A percentile compares a stretch with the other conserved stretches of the same genome.
These are phyloP conservation scores for Cokeromyces recurvatus DNA, from an alignment of 371 early-diverging fungal genomes.

Conservation along the genomic window DNA sequence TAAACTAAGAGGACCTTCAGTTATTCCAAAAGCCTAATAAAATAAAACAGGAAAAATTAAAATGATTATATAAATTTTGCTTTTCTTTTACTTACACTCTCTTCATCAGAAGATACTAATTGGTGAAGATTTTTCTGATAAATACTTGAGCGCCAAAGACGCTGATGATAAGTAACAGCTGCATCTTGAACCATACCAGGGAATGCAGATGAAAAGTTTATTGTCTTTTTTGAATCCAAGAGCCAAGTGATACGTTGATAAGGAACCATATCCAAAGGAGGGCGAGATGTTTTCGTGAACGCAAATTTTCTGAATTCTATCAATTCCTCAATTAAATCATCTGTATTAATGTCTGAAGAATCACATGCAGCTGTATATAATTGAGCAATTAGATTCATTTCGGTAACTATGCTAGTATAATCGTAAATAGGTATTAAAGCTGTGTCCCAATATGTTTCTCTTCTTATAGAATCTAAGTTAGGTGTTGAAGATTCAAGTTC, in stretches of 20 bases:
- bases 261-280: slow-evolving; percentile 62
- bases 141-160: slow-evolving; percentile 39
- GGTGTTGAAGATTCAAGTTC: slow-evolving; percentile 15
- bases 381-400: slow-evolving; percentile 50
- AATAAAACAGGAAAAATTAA: not conserved
- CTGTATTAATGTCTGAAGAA: not conserved
- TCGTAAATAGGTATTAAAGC: slow-evolving; percentile 51
- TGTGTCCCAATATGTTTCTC: slow-evolving; percentile 33
- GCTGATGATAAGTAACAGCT: slow-evolving; percentile 29
- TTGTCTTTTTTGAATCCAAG: slow-evolving; percentile 36
- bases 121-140: slow-evolving; percentile 25
- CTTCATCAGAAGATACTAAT: slow-evolving; percentile 16
- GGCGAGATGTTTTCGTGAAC: slow-evolving; percentile 53
- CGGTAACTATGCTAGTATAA: slow-evolving; percentile 45
- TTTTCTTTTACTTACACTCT: slow-evolving; percentile 14
- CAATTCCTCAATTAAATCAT: slow-evolving; percentile 11
- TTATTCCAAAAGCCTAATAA: slow-evolving; percentile 25
- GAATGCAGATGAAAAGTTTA: slow-evolving; percentile 15
- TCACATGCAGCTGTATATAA: slow-evolving; percentile 24
- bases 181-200: slow-evolving; percentile 44
- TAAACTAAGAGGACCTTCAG: slow-evolving; percentile 50
- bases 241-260: slow-evolving; percentile 67
- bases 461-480: not conserved
- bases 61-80: not conserved
- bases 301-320: slow-evolving; percentile 39